Evolutionary conservation across 306 rosid genomes (phyloP), one percentile per base, ranked within the genome.

Genomic region (Datisca glomerata): DNA sequence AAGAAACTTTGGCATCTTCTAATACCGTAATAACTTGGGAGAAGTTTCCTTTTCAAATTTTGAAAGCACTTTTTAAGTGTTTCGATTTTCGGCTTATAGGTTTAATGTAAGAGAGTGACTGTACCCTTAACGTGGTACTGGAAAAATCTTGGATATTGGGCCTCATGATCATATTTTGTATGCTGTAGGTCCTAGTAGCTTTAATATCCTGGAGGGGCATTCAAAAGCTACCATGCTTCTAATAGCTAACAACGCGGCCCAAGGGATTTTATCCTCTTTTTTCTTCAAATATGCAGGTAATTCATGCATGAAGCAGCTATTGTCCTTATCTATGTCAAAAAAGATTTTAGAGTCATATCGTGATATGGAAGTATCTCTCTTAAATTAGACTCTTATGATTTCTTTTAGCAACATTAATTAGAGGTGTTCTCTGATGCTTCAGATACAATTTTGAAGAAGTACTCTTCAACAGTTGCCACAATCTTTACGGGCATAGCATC

Each of bases 281-380:
- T 91, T 91, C 75, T 91, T 91, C 79, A 85, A 91, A 81, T 91
- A 91, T 61, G 99, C 99, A 64, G 99, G 99, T 85, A 49, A 58
- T 23, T 51, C 32, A 37, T 46, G 47, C 33, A 38, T 18, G 9
- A 31, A 31, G n/a, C 36, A 8, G 9, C 3, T 31, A 11, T 31
- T 31, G 5, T 31, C n/a, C 36, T 31, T 31, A n/a, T n/a, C n/a
- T n/a, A n/a, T n/a, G n/a, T n/a, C n/a, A n/a, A n/a, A n/a, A n/a
- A n/a, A n/a, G n/a, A n/a, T n/a, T n/a, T n/a, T n/a, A n/a, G n/a
- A n/a, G n/a, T n/a, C n/a, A n/a, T n/a, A n/a, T n/a, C n/a, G n/a
- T n/a, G n/a, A n/a, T n/a, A n/a, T n/a, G n/a, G n/a, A n/a, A n/a
- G n/a, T n/a, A n/a, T n/a, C n/a, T n/a, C n/a, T n/a, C n/a, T n/a